These are phyloP conservation scores for Choiromyces venosus DNA, from an alignment of 495 filamentous ascomycete genomes.

Conservation along the genomic window DNA sequence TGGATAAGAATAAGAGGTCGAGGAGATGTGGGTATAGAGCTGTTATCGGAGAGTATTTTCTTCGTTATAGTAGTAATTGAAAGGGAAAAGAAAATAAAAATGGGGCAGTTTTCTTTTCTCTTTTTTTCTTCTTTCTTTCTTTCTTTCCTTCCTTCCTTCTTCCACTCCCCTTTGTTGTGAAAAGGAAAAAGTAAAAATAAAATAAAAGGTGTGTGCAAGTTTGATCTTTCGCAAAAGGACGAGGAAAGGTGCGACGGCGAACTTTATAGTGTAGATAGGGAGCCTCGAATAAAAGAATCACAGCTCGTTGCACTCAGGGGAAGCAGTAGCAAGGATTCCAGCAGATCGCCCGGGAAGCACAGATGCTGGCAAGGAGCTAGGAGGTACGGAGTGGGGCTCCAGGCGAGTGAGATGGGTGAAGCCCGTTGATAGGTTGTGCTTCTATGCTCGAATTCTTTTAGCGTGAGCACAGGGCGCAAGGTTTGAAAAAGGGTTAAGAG, in stretches of 20 bases:
- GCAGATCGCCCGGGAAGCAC: conserved; percentile 38
- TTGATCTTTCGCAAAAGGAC: neutral
- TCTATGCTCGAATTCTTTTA: neutral
- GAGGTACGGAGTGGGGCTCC: conserved; percentile 29
- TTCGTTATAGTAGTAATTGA: conserved; percentile 21
- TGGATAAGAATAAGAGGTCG: neutral
- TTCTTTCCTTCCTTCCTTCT: conserved; percentile 13
- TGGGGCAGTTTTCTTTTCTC: conserved; percentile 5
- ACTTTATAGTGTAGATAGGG: conserved; percentile 39
- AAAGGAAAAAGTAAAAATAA: conserved; percentile 21
- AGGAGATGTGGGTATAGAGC: conserved; percentile 2
- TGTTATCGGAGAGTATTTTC: conserved; percentile 13
- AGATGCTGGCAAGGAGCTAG: conserved; percentile 29
- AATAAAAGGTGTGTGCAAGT: conserved; percentile 9
- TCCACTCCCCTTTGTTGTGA: conserved; percentile 20
- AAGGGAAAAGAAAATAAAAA: conserved; percentile 12
- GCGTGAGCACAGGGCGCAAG: conserved; percentile 20
- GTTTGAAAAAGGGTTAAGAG: conserved; percentile 16
- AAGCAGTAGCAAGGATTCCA: conserved; percentile 32
- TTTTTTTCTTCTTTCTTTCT: conserved; percentile 21
- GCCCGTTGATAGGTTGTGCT: conserved; percentile 24
- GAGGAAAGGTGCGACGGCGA: conserved; percentile 27
- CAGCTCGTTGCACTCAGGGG: conserved; percentile 21
- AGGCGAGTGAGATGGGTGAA: conserved; percentile 28
- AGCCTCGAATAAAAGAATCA: conserved; percentile 22